phyloP scores from a whole-genome alignment of 352 stramenopile genomes.

The Globisporangium megalacanthum region DNA sequence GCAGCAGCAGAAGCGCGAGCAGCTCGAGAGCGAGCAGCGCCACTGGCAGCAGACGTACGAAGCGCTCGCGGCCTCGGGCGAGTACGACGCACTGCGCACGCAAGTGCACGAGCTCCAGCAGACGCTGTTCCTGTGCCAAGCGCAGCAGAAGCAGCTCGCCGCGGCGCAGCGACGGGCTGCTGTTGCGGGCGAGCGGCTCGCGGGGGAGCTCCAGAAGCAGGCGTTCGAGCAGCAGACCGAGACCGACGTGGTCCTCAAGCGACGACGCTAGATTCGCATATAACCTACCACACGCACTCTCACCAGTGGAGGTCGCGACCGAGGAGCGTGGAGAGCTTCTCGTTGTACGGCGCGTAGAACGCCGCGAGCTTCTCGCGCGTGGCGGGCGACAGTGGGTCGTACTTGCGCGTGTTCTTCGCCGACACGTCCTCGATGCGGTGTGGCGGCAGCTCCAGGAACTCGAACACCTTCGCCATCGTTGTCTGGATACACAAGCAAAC shows the following conservation, averaged over 20 bases:
- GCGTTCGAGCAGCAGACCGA: constrained; percentile 55
- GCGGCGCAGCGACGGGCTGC: constrained; percentile 31
- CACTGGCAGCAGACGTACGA: constrained; percentile 33
- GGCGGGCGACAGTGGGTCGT: constrained; percentile 56
- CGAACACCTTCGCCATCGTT: constrained; percentile 82
- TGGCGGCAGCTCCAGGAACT: constrained; percentile 79
- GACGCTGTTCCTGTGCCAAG: constrained; percentile 57
- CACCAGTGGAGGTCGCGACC: constrained; percentile 59
- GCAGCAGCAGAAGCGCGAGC: constrained; percentile 32
- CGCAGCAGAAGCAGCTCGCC: constrained; percentile 39
- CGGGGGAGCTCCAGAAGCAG: constrained; percentile 28
- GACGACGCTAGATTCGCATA: constrained; percentile 4
- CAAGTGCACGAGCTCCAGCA: constrained; percentile 66
- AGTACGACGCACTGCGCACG: constrained; percentile 44
- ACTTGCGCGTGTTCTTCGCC: constrained; percentile 87
- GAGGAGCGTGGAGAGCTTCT: constrained; percentile 63
- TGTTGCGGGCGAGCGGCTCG: constrained; percentile 23
- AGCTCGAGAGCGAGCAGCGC: constrained; percentile 26
- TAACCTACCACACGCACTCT: not conserved
- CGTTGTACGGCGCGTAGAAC: constrained; percentile 85
- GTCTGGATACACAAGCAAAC: constrained; percentile 19
- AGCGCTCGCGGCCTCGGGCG: constrained; percentile 24
- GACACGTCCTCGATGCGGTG: constrained; percentile 74
- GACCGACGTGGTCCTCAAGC: constrained; percentile 61
- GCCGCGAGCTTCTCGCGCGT: constrained; percentile 52